Conservation (phyloP, 495 filamentous ascomycete genomes). For the Tuber microsphaerosporum region DNA sequence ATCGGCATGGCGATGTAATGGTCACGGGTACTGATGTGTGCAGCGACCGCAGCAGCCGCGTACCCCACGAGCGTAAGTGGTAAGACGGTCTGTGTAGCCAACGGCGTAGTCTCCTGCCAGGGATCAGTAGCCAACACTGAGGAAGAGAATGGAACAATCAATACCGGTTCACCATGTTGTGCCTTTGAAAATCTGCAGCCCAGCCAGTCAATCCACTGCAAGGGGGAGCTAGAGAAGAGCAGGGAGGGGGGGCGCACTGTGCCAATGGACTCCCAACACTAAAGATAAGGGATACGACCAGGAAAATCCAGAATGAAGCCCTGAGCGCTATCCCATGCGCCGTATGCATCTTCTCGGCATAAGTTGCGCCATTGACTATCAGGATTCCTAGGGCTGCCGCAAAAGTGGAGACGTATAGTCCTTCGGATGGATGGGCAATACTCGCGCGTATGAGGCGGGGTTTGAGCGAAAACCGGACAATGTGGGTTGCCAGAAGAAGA, state of each 20-base stretch:
- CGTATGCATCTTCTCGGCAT: conserved; percentile 35
- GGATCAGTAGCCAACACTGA: not conserved
- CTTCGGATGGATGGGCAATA: conserved; percentile 29
- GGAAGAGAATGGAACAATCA: not conserved
- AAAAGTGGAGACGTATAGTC: conserved; percentile 33
- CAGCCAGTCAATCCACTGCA: not conserved
- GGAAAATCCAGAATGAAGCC: conserved; percentile 37
- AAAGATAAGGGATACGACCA: conserved; percentile 30
- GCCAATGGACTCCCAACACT: conserved; percentile 29
- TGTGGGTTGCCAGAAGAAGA: conserved; percentile 26
- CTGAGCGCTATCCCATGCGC: conserved; percentile 22
- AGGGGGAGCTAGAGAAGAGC: conserved; percentile 3
- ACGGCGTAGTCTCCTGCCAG: conserved; percentile 20
- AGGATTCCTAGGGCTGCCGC: conserved; percentile 36
- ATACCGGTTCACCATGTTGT: conserved; percentile 11
- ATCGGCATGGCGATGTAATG: conserved; percentile 30
- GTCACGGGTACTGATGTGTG: conserved; percentile 17
- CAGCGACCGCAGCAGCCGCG: conserved; percentile 26
- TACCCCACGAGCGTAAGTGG: conserved; percentile 37
- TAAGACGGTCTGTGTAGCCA: conserved; percentile 28
- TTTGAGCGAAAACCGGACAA: conserved; percentile 33
- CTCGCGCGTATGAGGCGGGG: conserved; percentile 29
- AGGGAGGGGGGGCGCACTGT: conserved; percentile 19
- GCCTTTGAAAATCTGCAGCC: conserved; percentile 22
- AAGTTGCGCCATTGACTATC: conserved; percentile 36